Evolutionary conservation across 2,329 filamentous ascomycete species (phyloP), one percentile per base, ranked within the genome.

Genomic region (Ustulina deusta): DNA sequence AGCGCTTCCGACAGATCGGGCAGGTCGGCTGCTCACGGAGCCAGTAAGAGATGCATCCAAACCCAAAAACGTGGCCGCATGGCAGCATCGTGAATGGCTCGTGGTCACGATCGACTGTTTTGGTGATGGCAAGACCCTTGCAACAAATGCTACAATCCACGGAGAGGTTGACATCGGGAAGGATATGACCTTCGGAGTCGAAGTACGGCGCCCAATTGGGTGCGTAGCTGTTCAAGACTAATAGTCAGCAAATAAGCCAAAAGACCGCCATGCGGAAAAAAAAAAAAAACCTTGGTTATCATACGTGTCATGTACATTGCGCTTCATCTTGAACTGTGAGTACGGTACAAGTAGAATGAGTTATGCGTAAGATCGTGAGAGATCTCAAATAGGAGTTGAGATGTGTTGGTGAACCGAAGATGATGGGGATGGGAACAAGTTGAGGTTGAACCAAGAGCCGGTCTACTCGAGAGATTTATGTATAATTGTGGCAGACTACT

Each of bases 11-110:
- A n/a, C 69, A 71, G 2, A 15, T 15, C 0, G 69, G 69, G 48
- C 69, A 69, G n/a, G 11, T 61, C 1, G 27, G n/a, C 0, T 1
- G 20, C 1, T 20, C 17, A 11, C 5, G 0, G 3, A 67, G 38
- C 66, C 66, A 69, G 1, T 17, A 1, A 0, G 0, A 17, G 9
- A 66, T n/a, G 22, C 69, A 71, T 11, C 15, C 1, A 3, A 52
- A 7, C 4, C 69, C 66, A n/a, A 67, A 71, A 1, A 63, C 9
- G 10, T 71, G 69, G 2, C 66, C 66, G n/a, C 69, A 71, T 0
- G 66, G 60, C 2, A 71, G 44, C 46, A 66, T 29, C 1, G 63
- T 6, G 9, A 64, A 69, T 1, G 25, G 1, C 42, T 69, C 66
- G 38, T 48, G 32, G 13, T 57, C 7, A 1, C 13, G 1, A 27